These are phyloP conservation scores for Mycosphaerelloides madeirae DNA, from an alignment of 2,329 filamentous ascomycete genomes.

Conservation along the genomic window DNA sequence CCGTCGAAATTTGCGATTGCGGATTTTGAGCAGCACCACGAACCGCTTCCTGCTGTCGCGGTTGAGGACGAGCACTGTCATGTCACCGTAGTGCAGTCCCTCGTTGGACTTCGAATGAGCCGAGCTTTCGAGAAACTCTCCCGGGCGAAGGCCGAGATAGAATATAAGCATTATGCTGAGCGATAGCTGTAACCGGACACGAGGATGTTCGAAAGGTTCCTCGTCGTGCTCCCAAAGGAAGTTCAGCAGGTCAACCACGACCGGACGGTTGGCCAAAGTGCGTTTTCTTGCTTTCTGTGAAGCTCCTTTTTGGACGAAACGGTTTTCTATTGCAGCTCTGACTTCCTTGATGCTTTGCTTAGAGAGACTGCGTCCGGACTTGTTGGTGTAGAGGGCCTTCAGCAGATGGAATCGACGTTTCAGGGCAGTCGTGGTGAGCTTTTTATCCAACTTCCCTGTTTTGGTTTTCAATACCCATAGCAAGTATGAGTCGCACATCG, in stretches of 20 bases:
- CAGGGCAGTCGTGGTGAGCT: no score
- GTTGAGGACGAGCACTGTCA: not conserved
- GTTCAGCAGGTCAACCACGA: conserved; percentile 9
- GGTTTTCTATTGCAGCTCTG: no score
- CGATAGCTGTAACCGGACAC: conserved; percentile 9
- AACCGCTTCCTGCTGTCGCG: not conserved
- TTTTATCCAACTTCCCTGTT: no score
- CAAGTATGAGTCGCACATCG: no score
- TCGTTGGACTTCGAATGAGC: conserved; percentile 6
- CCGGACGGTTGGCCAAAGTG: conserved; percentile 4
- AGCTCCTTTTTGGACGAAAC: no score
- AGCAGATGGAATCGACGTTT: no score
- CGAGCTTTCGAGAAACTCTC: conserved; percentile 10
- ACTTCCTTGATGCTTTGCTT: no score
- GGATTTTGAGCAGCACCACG: not conserved
- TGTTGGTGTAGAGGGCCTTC: no score
- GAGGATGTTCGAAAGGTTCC: conserved; percentile 5
- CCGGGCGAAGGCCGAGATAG: conserved; percentile 11
- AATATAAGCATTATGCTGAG: conserved; percentile 4
- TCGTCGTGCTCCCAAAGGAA: conserved; percentile 13
- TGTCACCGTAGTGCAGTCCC: conserved; percentile 7
- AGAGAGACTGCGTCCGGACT: no score
- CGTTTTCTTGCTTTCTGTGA: no score
- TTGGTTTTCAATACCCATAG: no score
- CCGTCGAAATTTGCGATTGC: conserved; percentile 9